These are phyloP conservation scores for Elsinoe batatas DNA, from an alignment of 2,329 filamentous ascomycete genomes.

Conservation along the genomic window DNA sequence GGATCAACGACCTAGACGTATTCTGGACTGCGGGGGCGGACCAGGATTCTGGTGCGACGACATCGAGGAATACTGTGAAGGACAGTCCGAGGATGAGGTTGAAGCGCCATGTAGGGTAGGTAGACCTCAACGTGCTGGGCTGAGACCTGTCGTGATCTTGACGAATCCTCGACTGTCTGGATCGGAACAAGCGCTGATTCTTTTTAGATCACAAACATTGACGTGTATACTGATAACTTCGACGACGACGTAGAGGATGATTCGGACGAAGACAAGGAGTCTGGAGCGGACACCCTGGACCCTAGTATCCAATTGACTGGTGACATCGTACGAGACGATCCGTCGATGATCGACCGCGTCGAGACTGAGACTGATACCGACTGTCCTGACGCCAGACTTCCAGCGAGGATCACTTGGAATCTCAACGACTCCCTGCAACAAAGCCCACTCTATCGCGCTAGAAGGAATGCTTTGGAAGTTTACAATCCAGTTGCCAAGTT, in stretches of 20 bases:
- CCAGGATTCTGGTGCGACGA: conserved; percentile 3
- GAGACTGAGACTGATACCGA: neutral
- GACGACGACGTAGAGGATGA: neutral
- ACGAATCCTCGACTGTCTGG: too few species aligned
- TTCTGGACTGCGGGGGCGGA: conserved; percentile 13
- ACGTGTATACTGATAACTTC: conserved; percentile 4
- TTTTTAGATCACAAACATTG: neutral
- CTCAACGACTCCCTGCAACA: neutral
- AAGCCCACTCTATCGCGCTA: neutral
- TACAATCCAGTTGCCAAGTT: conserved; percentile 41
- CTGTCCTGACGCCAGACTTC: neutral
- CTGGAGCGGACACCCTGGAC: too few species aligned
- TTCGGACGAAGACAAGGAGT: conserved; percentile 26
- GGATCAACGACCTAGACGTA: neutral
- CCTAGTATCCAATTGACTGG: neutral
- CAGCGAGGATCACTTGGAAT: neutral
- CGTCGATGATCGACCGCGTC: neutral
- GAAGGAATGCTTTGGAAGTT: neutral
- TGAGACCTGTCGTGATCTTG: too few species aligned
- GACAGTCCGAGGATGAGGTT: neutral
- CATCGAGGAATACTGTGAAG: neutral
- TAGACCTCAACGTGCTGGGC: neutral
- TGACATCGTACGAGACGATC: neutral
- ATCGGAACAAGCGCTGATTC: too few species aligned
- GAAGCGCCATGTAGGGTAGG: neutral